phyloP scores from a whole-genome alignment of 495 filamentous ascomycete genomes.

The Aspergillus leporis region DNA sequence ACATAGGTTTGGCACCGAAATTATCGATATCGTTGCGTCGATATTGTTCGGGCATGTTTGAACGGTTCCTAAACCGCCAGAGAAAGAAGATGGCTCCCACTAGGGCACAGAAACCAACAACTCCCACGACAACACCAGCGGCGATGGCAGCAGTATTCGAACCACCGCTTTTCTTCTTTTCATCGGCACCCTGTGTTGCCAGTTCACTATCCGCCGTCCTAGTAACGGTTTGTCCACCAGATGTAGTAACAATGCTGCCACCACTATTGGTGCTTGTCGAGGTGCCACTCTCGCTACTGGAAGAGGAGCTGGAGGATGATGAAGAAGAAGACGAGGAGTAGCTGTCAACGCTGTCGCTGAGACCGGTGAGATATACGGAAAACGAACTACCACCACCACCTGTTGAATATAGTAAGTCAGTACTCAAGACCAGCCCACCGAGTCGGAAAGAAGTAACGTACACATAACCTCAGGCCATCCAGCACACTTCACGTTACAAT shows the following conservation, averaged over 20 bases:
- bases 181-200: constrained; percentile 14
- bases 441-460: constrained; percentile 31
- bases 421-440: not conserved
- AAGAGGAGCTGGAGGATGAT: constrained; percentile 18
- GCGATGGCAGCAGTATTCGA: constrained; percentile 77
- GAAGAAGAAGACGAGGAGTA: constrained; percentile 13
- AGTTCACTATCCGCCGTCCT: constrained; percentile 36
- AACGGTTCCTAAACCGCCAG: constrained; percentile 70
- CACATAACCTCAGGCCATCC: constrained; percentile 48
- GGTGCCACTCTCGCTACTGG: constrained; percentile 19
- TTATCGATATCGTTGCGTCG: constrained; percentile 68
- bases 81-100: constrained; percentile 72
- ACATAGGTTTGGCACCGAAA: constrained; percentile 60
- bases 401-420: constrained; percentile 21
- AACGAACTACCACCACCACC: constrained; percentile 47
- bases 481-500: constrained; percentile 43
- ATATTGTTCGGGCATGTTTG: constrained; percentile 77
- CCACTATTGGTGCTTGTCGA: constrained; percentile 24
- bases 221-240: constrained; percentile 37
- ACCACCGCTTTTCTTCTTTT: constrained; percentile 31
- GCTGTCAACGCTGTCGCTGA: constrained; percentile 30
- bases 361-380: constrained; percentile 48
- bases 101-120: constrained; percentile 67
- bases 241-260: constrained; percentile 22
- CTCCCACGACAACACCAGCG: constrained; percentile 83